Evolutionary conservation across 805 yeast species (phyloP), one percentile per base, ranked within the genome.

Genomic region (Maudiozyma pseudohumilis): DNA sequence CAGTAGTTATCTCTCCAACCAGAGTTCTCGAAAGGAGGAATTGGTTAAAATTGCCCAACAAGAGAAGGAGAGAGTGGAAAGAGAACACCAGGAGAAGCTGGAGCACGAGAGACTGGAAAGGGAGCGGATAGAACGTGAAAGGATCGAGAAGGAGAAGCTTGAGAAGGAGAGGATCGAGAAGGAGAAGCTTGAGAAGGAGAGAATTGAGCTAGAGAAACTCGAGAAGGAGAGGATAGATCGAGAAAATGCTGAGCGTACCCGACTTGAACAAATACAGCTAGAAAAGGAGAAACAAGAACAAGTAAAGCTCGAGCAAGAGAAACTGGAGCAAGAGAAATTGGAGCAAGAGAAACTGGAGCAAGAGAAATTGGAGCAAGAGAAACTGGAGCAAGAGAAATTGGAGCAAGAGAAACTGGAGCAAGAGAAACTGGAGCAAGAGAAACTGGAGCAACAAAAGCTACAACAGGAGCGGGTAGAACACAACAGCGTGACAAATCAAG

Each of bases 1-100:
- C 31, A 53, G 62, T 27, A 57, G 57, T 30, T 59, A 59, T 38
- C 41, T 59, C 16, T 56, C 60, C 22, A 55, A 54, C 32, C 55
- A 56, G 4, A 46, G 31, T 20, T 39, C 47, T 8, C 45, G 61
- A 45, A 46, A 52, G 25, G 58, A 54, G 37, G 56, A 57, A 37
- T 39, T 52, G 26, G 58, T 48, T 32, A 49, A 47, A 40, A 38
- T 48, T 23, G 50, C 44, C 7, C 30, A 39, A 21, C 20, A 37
- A 23, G 41, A 39, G 29, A 32, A 46, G 15, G 31, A 23, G 38
- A 40, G 22, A 21, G 30, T 39, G 34, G 29, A 30, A 18, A 30
- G 26, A 24, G 39, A 39, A 23, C 35, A 38, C 13, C 34, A 33
- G 19, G 40, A 25, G 29, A 32, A 15, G 10, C 6, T 6, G 9